Percentiles rank a stretch among this genome's conserved stretches.
phyloP scores from a whole-genome alignment of 345 rosid species.

The Schrenkiella parvula region DNA sequence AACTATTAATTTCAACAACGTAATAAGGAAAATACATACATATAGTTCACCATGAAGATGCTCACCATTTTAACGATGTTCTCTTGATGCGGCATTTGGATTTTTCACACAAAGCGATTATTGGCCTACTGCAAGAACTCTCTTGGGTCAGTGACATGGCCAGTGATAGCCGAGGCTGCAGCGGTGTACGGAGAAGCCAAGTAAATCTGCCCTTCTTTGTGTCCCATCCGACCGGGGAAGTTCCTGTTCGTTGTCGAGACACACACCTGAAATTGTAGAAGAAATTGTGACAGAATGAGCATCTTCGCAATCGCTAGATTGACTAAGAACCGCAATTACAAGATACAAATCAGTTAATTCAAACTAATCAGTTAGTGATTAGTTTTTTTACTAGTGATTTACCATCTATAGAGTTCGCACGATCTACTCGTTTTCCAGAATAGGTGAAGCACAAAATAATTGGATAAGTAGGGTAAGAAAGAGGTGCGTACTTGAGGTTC shows the following conservation, averaged over 20 bases:
- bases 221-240: constrained; percentile 99
- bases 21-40: constrained; percentile 20
- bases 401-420: background rate
- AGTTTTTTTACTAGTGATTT: background rate
- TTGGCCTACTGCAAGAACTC: constrained; percentile 72
- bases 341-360: background rate
- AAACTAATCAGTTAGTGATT: background rate
- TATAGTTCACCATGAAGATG: constrained; percentile 18
- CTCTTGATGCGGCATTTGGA: background rate
- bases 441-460: background rate
- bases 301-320: background rate
- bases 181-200: constrained; percentile 94
- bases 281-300: background rate
- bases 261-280: constrained; percentile 25
- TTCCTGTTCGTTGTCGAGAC: constrained; percentile 72
- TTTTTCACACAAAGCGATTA: background rate
- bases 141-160: constrained; percentile 93
- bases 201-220: constrained; percentile 96
- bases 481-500: constrained; percentile 60
- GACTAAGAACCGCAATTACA: background rate
- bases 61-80: background rate
- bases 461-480: background rate
- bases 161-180: constrained; percentile 95
- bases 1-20: background rate
- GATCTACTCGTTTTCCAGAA: background rate